Evolutionary conservation across 768 basidiomycete genomes (phyloP), one percentile per base, ranked within the genome.

Genomic region (Boletus sp.): DNA sequence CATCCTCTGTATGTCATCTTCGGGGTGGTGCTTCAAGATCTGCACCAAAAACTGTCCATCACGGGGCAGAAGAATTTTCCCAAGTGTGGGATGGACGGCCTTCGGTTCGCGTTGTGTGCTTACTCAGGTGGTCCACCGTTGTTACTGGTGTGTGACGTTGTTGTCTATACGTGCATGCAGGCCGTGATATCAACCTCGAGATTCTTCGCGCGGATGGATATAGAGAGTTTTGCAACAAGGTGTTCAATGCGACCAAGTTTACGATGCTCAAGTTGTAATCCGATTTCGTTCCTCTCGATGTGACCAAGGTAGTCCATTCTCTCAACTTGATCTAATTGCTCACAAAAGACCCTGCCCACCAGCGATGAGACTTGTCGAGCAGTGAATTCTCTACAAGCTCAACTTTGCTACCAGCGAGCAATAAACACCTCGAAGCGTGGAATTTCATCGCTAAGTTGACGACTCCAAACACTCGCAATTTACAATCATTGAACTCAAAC

Each of bases 181-280:
- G 94, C 30, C 90, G 95, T 45, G 96, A 98, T 73, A 96, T 99
- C 77, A 97, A 98, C 71, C 78, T 99, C 58, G 94, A 98, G 69
- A 94, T 99, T 64, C 74, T 93, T 60, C 87, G 94, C 52, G 94
- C 98, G 33, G 95, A 98, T 75, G 97, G 95, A 2, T 98, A 98
- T 74, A 86, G 97, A 73, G 98, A 98, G 75, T 99, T 99, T 80
- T 98, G 97, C 78, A 99, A 99, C 78, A 98, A 98, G 79, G 86
- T 98, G 29, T 98, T 96, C 82, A 99, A 99, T 69, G 97, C 97
- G 1, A 98, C 94, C 47, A 95, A 95, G 74, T 98, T 99, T 65
- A 96, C 95, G n/a, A 94, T 98, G 90, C 84, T 98, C 72, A 96
- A 96, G 76, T 79, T 99, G 32, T 94, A 94, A 55, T 85, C 85